phyloP scores from a whole-genome alignment of 164 flowering plant species.

The Chimonanthus salicifolius region DNA sequence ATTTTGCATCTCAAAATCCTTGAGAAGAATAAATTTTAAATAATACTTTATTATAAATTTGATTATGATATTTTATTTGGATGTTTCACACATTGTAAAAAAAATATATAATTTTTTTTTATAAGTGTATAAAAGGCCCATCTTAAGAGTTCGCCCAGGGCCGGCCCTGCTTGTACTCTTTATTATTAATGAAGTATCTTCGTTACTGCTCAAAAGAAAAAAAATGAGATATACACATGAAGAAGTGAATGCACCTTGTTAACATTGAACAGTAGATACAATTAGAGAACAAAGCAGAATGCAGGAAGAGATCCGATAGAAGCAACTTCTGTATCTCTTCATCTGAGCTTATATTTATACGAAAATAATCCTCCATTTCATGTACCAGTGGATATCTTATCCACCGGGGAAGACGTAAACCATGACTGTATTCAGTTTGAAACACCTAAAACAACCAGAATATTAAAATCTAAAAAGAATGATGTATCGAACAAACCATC shows the following conservation, averaged over 20 bases:
- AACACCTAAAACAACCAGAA: slow-evolving; percentile 30
- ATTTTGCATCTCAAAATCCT: too few relatives aligned
- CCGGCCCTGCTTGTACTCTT: too few relatives aligned
- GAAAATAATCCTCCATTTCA: slow-evolving; percentile 59
- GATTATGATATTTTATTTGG: too few relatives aligned
- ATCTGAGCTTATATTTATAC: slow-evolving; percentile 29
- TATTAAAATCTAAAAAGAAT: background rate
- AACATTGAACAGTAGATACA: slow-evolving; percentile 42
- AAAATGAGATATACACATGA: background rate
- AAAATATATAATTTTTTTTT: too few relatives aligned
- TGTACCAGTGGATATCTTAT: slow-evolving; percentile 51
- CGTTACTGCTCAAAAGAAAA: background rate
- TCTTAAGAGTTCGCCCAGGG: too few relatives aligned
- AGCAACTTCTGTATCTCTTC: slow-evolving; percentile 33
- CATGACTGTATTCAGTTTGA: slow-evolving; percentile 21
- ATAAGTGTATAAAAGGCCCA: too few relatives aligned
- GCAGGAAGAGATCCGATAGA: slow-evolving; percentile 50
- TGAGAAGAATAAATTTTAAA: too few relatives aligned
- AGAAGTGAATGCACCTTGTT: slow-evolving; percentile 41
- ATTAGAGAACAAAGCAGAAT: slow-evolving; percentile 60
- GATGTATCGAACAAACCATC: background rate
- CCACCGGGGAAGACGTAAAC: slow-evolving; percentile 57
- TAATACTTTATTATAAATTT: too few relatives aligned
- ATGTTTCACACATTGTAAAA: too few relatives aligned
- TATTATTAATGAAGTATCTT: too few relatives aligned